These are phyloP conservation scores for Apophysomyces sp. DNA, from an alignment of 371 early-diverging fungal genomes.

Conservation along the genomic window DNA sequence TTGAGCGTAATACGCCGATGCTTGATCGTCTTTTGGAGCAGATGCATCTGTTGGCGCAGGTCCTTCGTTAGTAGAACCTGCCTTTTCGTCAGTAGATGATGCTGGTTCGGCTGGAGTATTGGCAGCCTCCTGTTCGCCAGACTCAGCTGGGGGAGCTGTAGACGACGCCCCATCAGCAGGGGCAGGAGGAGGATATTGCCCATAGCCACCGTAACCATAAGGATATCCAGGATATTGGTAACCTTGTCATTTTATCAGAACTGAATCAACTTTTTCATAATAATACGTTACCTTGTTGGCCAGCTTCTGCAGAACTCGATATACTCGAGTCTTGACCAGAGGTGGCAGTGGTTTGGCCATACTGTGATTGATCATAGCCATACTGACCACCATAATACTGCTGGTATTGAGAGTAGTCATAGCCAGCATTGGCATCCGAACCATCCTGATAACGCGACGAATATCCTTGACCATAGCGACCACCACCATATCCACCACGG, in stretches of 20 bases:
- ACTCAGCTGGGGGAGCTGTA: conserved; percentile 1
- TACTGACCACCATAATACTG: conserved; percentile 42
- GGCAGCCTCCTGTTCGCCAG: conserved; percentile 1
- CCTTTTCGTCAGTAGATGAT: not conserved
- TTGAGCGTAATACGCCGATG: conserved; percentile 33
- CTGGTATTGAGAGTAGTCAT: conserved; percentile 42
- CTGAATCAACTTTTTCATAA: no score
- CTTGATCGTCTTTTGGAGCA: conserved; percentile 10
- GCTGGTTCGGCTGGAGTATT: not conserved
- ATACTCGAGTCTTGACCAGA: conserved; percentile 9
- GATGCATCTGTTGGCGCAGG: conserved; percentile 8
- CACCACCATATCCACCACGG: conserved; percentile 5
- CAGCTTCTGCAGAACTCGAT: not conserved
- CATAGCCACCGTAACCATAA: conserved; percentile 25
- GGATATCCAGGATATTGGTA: conserved; percentile 29
- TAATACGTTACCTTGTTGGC: conserved; percentile 3
- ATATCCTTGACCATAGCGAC: conserved; percentile 13
- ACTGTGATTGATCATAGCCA: conserved; percentile 26
- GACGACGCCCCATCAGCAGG: conserved; percentile 4
- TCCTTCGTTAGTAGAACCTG: conserved; percentile 1
- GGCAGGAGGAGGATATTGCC: conserved; percentile 22
- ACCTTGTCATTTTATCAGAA: conserved; percentile 15
- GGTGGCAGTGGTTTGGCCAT: conserved; percentile 1
- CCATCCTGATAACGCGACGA: conserved; percentile 14
- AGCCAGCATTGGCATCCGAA: conserved; percentile 10